Conservation (phyloP, 345 rosid species). For the Salix exigua region DNA sequence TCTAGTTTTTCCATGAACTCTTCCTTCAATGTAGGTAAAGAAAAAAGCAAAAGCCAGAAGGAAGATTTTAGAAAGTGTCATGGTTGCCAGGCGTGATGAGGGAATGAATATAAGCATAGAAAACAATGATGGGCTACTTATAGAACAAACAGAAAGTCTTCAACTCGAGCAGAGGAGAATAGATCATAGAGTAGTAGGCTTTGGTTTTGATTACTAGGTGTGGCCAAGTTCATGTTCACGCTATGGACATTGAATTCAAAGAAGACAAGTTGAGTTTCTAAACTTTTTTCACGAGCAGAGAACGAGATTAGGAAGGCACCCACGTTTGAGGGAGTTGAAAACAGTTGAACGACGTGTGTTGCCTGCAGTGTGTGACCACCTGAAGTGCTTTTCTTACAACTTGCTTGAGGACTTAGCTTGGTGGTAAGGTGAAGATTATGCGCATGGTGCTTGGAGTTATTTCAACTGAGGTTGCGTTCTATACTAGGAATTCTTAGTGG, state of each 20-base stretch:
- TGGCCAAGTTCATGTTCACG: slow-evolving; percentile 14
- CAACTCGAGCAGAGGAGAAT: neutral
- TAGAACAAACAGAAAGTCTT: neutral
- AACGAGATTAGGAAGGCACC: slow-evolving; percentile 1
- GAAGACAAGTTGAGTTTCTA: slow-evolving; percentile 6
- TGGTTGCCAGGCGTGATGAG: neutral
- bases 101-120: neutral
- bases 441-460: neutral
- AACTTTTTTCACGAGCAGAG: slow-evolving; percentile 1
- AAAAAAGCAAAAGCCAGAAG: slow-evolving; percentile 4
- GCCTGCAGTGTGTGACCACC: slow-evolving; percentile 23
- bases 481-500: slow-evolving; percentile 27
- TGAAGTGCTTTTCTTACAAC: slow-evolving; percentile 15
- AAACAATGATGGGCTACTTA: slow-evolving; percentile 8
- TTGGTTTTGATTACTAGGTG: slow-evolving; percentile 17
- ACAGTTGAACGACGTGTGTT: neutral
- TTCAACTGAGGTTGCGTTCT: neutral
- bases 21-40: slow-evolving; percentile 5
- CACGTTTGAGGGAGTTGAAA: slow-evolving; percentile 27
- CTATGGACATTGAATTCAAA: slow-evolving; percentile 8
- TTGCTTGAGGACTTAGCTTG: neutral
- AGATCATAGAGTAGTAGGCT: slow-evolving; percentile 14
- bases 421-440: neutral
- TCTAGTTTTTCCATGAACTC: slow-evolving; percentile 1
- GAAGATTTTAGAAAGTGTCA: slow-evolving; percentile 4